Conservation (phyloP, 306 rosid species). For the Comarum palustre region DNA sequence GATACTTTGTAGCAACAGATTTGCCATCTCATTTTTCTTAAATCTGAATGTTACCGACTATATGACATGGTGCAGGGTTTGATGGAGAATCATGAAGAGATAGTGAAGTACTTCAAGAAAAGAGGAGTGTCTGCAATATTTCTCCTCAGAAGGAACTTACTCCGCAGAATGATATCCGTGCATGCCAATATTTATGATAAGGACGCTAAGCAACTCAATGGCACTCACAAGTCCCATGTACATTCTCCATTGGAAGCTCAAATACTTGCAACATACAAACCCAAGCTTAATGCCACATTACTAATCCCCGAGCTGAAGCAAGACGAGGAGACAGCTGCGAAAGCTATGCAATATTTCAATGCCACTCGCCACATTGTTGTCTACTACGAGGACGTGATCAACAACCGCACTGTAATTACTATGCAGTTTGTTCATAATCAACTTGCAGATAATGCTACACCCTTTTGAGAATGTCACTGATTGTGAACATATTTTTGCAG, state of each 20-base stretch:
- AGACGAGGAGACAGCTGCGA: constrained; percentile 36
- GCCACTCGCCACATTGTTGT: constrained; percentile 54
- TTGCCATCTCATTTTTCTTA: background rate
- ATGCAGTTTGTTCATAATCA: background rate
- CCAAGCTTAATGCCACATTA: constrained; percentile 37
- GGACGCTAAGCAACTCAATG: constrained; percentile 53
- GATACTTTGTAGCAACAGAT: background rate
- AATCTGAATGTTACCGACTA: background rate
- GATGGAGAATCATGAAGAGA: constrained; percentile 47
- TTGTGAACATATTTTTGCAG: constrained; percentile 21
- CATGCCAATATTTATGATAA: constrained; percentile 57
- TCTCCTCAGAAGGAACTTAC: constrained; percentile 61
- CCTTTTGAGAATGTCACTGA: background rate
- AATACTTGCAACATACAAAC: constrained; percentile 54
- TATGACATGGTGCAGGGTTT: constrained; percentile 34
- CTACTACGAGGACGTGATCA: constrained; percentile 58
- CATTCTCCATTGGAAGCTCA: constrained; percentile 53
- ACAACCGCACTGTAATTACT: constrained; percentile 49
- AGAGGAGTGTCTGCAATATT: constrained; percentile 50
- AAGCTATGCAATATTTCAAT: constrained; percentile 47
- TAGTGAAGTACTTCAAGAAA: constrained; percentile 47
- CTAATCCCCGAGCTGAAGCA: constrained; percentile 41
- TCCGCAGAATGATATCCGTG: constrained; percentile 61
- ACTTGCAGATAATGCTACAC: background rate
- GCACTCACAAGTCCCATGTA: constrained; percentile 69